Evolutionary conservation across 2,329 filamentous ascomycete genomes (phyloP).

Genomic region (Cercospora sp.): DNA sequence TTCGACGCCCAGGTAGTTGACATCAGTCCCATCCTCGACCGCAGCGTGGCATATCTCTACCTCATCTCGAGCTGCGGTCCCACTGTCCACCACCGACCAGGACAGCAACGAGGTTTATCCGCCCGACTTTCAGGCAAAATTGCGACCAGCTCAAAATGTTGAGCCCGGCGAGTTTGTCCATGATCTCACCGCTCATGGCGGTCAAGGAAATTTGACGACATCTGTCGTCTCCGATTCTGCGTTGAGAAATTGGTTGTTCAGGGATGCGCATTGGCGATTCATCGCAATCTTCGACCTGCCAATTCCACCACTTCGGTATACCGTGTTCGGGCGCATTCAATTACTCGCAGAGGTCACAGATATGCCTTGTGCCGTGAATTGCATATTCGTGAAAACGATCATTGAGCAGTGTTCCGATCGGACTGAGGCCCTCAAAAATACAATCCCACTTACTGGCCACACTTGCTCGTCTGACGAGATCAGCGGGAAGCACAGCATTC

Average conservation of each 20-base stretch:
- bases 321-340: neutral
- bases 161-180: neutral
- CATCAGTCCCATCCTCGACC: neutral
- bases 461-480: neutral
- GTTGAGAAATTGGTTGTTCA: neutral
- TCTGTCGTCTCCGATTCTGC: neutral
- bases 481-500: neutral
- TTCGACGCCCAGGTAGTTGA: neutral
- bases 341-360: neutral
- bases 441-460: neutral
- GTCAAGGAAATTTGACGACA: neutral
- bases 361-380: neutral
- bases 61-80: neutral
- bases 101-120: neutral
- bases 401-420: neutral
- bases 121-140: neutral
- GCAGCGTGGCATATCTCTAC: neutral
- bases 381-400: neutral
- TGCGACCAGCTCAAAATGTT: neutral
- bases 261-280: neutral
- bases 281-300: neutral
- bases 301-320: neutral
- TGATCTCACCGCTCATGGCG: conserved; percentile 1
- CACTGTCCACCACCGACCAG: neutral
- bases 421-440: neutral